Conservation (phyloP, 2,329 filamentous ascomycete species). For the Escovopsis sp. region DNA sequence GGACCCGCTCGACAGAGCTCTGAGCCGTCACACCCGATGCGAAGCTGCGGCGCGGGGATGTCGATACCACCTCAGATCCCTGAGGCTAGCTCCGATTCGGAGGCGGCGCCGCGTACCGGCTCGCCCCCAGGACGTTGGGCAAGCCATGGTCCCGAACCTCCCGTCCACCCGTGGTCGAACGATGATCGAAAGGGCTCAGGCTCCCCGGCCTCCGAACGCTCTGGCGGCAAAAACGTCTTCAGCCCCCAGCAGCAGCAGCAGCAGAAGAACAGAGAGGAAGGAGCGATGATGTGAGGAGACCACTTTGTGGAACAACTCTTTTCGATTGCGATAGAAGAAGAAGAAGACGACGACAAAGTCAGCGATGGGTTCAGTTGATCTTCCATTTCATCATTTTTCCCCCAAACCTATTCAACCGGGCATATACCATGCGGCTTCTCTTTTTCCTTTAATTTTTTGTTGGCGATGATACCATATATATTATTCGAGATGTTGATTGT, state of each 20-base stretch:
- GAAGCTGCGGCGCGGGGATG: too few relatives aligned
- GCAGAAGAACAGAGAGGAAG: neutral
- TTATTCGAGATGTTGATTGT: neutral
- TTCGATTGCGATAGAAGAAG: conserved; percentile 9
- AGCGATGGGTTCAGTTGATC: neutral
- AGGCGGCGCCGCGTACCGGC: too few relatives aligned
- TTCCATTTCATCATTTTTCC: neutral
- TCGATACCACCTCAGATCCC: conserved; percentile 1
- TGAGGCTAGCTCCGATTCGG: too few relatives aligned
- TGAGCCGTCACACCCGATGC: conserved; percentile 14
- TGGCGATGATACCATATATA: neutral
- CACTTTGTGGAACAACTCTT: neutral
- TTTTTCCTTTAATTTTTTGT: neutral
- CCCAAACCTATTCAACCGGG: neutral
- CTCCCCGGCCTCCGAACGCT: conserved; percentile 18
- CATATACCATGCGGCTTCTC: neutral
- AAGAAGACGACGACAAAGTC: too few relatives aligned
- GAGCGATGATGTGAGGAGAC: too few relatives aligned
- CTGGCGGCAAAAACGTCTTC: conserved; percentile 8
- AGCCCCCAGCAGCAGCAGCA: conserved; percentile 29
- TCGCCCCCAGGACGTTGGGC: too few relatives aligned
- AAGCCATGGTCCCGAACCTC: too few relatives aligned
- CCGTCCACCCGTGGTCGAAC: too few relatives aligned
- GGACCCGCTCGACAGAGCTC: conserved; percentile 20
- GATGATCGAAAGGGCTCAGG: neutral